These are phyloP conservation scores for Curvularia sp. DNA, from an alignment of 2,329 filamentous ascomycete species.

Conservation along the genomic window DNA sequence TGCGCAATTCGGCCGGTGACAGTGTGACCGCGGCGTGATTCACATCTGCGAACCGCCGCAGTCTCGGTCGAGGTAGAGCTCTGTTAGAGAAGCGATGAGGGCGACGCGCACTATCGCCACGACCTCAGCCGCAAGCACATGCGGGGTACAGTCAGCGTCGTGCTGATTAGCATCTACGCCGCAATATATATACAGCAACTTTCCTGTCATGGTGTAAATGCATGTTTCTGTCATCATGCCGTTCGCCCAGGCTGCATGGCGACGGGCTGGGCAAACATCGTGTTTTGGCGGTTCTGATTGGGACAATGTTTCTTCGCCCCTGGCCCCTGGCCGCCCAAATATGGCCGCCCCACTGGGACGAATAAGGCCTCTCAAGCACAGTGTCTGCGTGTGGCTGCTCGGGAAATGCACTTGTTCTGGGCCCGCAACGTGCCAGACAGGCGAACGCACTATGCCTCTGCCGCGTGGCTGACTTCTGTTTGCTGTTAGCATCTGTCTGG, in stretches of 20 bases:
- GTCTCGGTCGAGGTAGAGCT: neutral
- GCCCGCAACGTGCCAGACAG: conserved; percentile 4
- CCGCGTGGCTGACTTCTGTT: conserved; percentile 12
- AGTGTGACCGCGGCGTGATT: conserved; percentile 42
- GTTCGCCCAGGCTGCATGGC: conserved; percentile 22
- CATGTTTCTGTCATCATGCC: conserved; percentile 20
- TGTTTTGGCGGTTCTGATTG: conserved; percentile 22
- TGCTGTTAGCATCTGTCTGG: conserved; percentile 8
- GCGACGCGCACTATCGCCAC: neutral
- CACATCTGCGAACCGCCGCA: conserved; percentile 15
- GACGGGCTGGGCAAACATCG: conserved; percentile 7
- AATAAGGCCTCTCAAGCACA: conserved; percentile 16
- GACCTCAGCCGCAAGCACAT: conserved; percentile 2
- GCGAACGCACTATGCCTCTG: neutral
- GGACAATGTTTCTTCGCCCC: conserved; percentile 25
- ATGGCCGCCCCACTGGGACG: conserved; percentile 12
- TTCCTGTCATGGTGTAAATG: conserved; percentile 12
- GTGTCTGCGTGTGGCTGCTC: neutral
- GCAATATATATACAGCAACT: conserved; percentile 17
- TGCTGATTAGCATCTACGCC: conserved; percentile 14
- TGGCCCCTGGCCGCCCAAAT: conserved; percentile 25
- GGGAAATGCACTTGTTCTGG: neutral
- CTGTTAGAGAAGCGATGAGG: neutral
- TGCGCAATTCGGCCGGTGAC: conserved; percentile 32
- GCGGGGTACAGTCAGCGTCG: conserved; percentile 21